Evolutionary conservation across 2,329 filamentous ascomycete species (phyloP).

Genomic region (Nemania diffusa): DNA sequence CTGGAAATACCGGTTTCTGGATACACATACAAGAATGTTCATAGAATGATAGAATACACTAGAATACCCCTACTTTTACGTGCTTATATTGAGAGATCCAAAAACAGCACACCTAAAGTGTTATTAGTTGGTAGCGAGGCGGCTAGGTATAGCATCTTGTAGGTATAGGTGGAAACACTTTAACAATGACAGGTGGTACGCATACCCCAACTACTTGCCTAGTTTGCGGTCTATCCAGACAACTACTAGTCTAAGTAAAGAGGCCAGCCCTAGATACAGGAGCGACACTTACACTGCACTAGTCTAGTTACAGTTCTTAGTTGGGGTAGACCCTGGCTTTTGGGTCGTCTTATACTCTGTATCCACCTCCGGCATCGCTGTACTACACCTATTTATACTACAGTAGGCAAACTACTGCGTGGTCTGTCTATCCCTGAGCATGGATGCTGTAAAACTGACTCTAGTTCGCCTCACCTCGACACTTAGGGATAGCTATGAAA

Average conservation of each 20-base stretch:
- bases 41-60: neutral
- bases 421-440: neutral
- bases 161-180: no score
- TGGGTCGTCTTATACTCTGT: neutral
- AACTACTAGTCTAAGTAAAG: no score
- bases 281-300: no score
- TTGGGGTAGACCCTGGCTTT: slow-evolving; percentile 29
- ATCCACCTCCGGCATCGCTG: slow-evolving; percentile 35
- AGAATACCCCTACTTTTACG: neutral
- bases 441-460: slow-evolving; percentile 26
- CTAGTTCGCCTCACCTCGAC: slow-evolving; percentile 31
- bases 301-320: no score
- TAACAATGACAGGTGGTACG: no score
- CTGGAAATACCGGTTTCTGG: neutral
- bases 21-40: no score
- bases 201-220: no score
- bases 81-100: neutral
- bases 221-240: no score
- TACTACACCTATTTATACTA: neutral
- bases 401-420: neutral
- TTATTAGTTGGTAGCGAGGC: neutral
- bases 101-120: neutral
- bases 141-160: neutral
- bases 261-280: slow-evolving; percentile 11
- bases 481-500: neutral